Evolutionary conservation across 2,329 filamentous ascomycete species (phyloP).

Genomic region (Colletotrichum scovillei): DNA sequence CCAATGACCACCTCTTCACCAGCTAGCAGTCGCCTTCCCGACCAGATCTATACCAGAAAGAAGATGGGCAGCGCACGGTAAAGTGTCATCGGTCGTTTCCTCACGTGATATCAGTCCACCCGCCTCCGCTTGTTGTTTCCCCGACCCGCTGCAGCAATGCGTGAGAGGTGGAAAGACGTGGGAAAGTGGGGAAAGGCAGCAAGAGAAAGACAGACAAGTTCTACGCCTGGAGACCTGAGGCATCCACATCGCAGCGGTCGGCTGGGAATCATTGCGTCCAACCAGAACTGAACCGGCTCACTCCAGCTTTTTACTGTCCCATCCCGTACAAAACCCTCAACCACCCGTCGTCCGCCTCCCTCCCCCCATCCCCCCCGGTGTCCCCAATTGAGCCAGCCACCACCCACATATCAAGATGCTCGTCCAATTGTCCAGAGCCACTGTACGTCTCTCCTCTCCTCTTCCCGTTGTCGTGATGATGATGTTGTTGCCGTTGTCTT

Average conservation of each 20-base stretch:
- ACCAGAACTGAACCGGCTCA: slow-evolving; percentile 27
- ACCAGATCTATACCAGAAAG: not conserved
- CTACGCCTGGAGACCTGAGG: slow-evolving; percentile 21
- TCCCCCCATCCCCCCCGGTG: slow-evolving; percentile 42
- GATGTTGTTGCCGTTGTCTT: not conserved
- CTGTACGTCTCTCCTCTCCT: slow-evolving; percentile 57
- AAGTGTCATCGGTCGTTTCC: not conserved
- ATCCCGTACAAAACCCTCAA: slow-evolving; percentile 38
- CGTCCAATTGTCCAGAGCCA: slow-evolving; percentile 64
- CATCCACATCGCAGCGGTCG: slow-evolving; percentile 16
- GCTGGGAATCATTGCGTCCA: slow-evolving; percentile 28
- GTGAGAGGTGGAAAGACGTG: not conserved
- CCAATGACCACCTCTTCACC: not conserved
- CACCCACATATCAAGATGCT: slow-evolving; percentile 63
- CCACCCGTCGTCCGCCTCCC: slow-evolving; percentile 29
- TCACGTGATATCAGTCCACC: slow-evolving; percentile 45
- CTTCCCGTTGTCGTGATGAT: not conserved
- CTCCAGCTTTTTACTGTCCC: slow-evolving; percentile 38
- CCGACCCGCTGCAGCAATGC: slow-evolving; percentile 9
- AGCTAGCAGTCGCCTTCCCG: not conserved
- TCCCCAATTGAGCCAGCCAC: slow-evolving; percentile 59
- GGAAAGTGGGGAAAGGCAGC: not conserved
- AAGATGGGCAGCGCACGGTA: not conserved
- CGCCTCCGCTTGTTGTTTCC: slow-evolving; percentile 7
- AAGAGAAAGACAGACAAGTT: not conserved